Evolutionary conservation across 225 moss, liverwort and hornwort species (phyloP).

Genomic region (Polytrichum formosum): DNA sequence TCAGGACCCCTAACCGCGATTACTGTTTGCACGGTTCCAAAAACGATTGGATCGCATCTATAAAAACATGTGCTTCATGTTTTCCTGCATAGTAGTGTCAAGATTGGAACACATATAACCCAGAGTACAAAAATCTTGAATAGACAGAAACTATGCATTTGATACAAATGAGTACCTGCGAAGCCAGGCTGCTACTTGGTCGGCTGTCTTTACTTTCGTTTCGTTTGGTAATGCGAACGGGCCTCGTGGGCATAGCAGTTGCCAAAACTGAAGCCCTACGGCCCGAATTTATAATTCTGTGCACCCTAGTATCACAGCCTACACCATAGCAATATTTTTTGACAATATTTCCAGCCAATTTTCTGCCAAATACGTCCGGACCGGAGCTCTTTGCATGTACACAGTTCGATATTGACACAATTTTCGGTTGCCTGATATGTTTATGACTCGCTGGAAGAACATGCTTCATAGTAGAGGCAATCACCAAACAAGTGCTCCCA

Average conservation of each 20-base stretch:
- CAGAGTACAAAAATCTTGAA: too few relatives aligned
- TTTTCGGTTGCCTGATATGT: constrained; percentile 12
- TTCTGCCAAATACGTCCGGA: constrained; percentile 20
- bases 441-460: constrained; percentile 10
- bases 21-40: too few relatives aligned
- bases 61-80: too few relatives aligned
- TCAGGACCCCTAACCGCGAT: too few relatives aligned
- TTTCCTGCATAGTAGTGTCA: too few relatives aligned
- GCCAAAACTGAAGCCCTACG: constrained; percentile 15
- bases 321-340: constrained; percentile 18
- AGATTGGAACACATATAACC: too few relatives aligned
- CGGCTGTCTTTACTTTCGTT: constrained; percentile 30
- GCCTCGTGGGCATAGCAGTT: constrained; percentile 44
- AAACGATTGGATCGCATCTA: too few relatives aligned
- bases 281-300: too few relatives aligned
- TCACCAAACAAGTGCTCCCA: constrained; percentile 28
- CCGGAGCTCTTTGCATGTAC: constrained; percentile 13
- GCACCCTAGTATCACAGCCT: constrained; percentile 7
- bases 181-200: constrained; percentile 20
- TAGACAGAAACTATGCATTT: too few relatives aligned
- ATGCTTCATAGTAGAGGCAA: constrained; percentile 15
- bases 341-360: constrained; percentile 23
- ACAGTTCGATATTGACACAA: constrained; percentile 13
- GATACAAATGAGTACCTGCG: constrained; percentile 29
- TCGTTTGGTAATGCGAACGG: constrained; percentile 22